Base-by-base conservation (phyloP, 2,329 filamentous ascomycete genomes). In the Calonectria hongkongensis region DNA sequence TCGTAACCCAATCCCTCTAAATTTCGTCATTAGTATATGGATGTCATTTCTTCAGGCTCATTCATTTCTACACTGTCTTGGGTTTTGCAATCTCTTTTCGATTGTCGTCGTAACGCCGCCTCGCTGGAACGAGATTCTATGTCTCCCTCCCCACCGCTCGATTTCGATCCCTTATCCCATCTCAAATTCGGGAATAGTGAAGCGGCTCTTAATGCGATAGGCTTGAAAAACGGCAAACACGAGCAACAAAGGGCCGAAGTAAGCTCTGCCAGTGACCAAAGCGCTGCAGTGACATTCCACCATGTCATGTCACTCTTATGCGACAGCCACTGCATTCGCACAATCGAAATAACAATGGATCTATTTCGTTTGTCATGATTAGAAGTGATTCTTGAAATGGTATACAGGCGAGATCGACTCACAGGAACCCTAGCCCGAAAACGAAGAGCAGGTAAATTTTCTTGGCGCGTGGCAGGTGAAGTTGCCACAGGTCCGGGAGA, bases 341-440 rank as follows among this genome's bases (percentile, higher is more conserved):
- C 8, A 4, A 78, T 75, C 0, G 75, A 71, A 0, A 78, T 39
- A 0, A 48, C 62, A 4, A 78, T 60, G n/a, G 47, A 18, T 7
- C 4, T 4, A 4, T 0, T 1, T 1, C 13, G 69, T 21, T 74
- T 51, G 15, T 1, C 13, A 0, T 0, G 3, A 0, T 39, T 27
- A 39, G 33, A 58, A 58, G 21, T 0, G 2, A 15, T 6, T 1
- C 2, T 7, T 16, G 4, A 7, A 27, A 1, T 25, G n/a, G 12
- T 1, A 10, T 0, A 0, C 1, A 6, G 4, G 1, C 0, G 3
- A 2, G 7, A 0, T 5, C 16, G 12, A 72, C 70, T 77, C 21
- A 78, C 76, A 78, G 76, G 27, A 70, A 62, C 2, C 67, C 75
- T 0, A 79, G 39, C 7, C 58, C 41, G 30, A 78, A 78, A 2